These are phyloP conservation scores for Aspergillus uvarum DNA, from an alignment of 2,329 filamentous ascomycete species.

Conservation along the genomic window DNA sequence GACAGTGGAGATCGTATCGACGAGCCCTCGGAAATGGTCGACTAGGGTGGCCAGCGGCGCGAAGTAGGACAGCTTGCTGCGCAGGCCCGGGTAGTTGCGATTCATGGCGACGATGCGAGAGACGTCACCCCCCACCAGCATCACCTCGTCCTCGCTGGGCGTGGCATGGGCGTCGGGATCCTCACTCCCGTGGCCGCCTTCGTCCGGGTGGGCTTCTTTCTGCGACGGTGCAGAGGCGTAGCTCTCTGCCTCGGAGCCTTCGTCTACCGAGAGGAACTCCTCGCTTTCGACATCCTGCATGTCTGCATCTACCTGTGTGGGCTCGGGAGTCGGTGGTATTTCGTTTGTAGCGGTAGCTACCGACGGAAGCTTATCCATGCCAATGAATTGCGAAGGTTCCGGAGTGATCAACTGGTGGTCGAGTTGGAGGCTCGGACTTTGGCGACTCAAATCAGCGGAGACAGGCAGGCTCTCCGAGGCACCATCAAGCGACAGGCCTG, in stretches of 20 bases:
- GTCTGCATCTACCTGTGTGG: slow-evolving; percentile 12
- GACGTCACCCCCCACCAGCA: slow-evolving; percentile 9
- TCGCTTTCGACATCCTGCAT: slow-evolving; percentile 1
- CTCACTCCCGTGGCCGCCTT: neutral
- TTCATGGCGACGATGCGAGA: slow-evolving; percentile 17
- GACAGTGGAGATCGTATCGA: slow-evolving; percentile 47
- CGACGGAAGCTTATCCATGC: neutral
- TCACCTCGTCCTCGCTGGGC: slow-evolving; percentile 12
- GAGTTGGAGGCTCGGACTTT: neutral
- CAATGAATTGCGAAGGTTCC: slow-evolving; percentile 25
- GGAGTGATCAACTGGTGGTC: slow-evolving; percentile 22
- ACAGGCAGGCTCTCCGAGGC: slow-evolving; percentile 1
- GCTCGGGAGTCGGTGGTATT: slow-evolving; percentile 15
- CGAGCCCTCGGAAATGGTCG: slow-evolving; percentile 41
- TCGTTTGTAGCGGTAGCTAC: neutral
- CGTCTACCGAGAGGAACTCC: neutral
- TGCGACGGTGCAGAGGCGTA: neutral
- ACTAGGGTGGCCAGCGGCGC: slow-evolving; percentile 43
- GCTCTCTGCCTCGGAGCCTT: neutral
- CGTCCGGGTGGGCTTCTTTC: neutral
- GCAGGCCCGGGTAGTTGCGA: slow-evolving; percentile 36
- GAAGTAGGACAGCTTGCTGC: slow-evolving; percentile 46
- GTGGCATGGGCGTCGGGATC: slow-evolving; percentile 9
- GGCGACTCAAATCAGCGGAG: neutral
- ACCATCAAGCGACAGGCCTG: slow-evolving; percentile 19